Conservation (phyloP, 2,329 filamentous ascomycete genomes). For the Myriosclerotinia scirpicola region DNA sequence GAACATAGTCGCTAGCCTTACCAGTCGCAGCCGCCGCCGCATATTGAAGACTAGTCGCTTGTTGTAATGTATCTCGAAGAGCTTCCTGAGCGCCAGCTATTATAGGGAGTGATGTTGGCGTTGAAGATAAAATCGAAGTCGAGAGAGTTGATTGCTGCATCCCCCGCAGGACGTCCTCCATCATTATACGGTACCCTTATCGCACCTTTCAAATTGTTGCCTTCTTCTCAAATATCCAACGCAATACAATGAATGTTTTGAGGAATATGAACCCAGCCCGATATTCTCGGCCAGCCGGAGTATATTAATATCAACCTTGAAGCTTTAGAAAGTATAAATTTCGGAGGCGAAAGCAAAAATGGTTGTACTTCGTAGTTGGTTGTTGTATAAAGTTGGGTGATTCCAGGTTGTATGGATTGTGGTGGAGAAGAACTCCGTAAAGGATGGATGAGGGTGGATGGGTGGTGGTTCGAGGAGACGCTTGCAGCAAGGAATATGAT, state of each 20-base stretch:
- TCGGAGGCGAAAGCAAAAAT: background rate
- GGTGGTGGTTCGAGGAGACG: conserved; percentile 7
- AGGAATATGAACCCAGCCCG: conserved; percentile 15
- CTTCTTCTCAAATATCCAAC: background rate
- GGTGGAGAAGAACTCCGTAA: conserved; percentile 2
- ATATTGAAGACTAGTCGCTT: background rate
- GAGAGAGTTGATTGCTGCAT: conserved; percentile 30
- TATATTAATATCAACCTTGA: background rate
- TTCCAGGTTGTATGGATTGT: background rate
- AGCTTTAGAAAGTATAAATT: background rate
- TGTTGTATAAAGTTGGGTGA: background rate
- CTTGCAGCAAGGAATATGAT: conserved; percentile 4
- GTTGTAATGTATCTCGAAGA: conserved; percentile 22
- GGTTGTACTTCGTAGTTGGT: background rate
- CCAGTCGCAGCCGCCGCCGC: background rate
- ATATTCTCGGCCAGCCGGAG: conserved; percentile 23
- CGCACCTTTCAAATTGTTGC: conserved; percentile 16
- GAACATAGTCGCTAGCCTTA: conserved; percentile 8
- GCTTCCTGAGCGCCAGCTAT: conserved; percentile 14
- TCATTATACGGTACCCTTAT: conserved; percentile 22
- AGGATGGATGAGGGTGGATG: background rate
- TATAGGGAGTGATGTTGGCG: conserved; percentile 24
- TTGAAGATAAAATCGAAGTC: conserved; percentile 28
- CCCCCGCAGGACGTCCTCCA: conserved; percentile 33
- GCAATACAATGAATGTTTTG: conserved; percentile 1